These are phyloP conservation scores for Podospora pseudopauciseta DNA, from an alignment of 495 filamentous ascomycete genomes.

Conservation along the genomic window DNA sequence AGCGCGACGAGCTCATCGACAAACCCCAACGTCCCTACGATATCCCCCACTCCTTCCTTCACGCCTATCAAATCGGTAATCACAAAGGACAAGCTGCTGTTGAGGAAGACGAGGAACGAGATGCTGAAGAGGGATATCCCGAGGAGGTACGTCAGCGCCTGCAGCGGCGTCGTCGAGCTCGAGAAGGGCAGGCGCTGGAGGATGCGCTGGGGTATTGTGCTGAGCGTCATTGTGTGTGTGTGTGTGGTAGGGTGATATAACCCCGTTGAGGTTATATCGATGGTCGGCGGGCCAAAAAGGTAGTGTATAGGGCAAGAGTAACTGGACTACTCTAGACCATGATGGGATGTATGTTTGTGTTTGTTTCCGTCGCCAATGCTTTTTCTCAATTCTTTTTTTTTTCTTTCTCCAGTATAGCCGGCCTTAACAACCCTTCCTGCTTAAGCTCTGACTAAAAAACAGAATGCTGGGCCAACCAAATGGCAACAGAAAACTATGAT, in stretches of 20 bases:
- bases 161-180: constrained; percentile 58
- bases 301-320: neutral
- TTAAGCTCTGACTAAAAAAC: neutral
- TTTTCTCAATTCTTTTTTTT: neutral
- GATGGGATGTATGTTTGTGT: neutral
- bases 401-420: neutral
- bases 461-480: neutral
- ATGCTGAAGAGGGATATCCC: constrained; percentile 93
- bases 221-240: constrained; percentile 18
- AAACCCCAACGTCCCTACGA: constrained; percentile 91
- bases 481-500: neutral
- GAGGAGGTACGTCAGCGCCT: constrained; percentile 80
- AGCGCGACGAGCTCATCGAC: constrained; percentile 91
- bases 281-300: neutral
- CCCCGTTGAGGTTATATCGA: neutral
- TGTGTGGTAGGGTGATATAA: neutral
- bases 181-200: constrained; percentile 54
- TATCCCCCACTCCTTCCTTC: constrained; percentile 72
- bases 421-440: too few species aligned
- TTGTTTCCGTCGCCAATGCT: neutral
- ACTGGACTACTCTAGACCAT: neutral
- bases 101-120: constrained; percentile 95
- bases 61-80: constrained; percentile 85
- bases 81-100: constrained; percentile 88
- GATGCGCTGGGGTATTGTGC: constrained; percentile 28